Conservation (phyloP, 108 stramenopile genomes). For the Chaetoceros tenuissimus region DNA sequence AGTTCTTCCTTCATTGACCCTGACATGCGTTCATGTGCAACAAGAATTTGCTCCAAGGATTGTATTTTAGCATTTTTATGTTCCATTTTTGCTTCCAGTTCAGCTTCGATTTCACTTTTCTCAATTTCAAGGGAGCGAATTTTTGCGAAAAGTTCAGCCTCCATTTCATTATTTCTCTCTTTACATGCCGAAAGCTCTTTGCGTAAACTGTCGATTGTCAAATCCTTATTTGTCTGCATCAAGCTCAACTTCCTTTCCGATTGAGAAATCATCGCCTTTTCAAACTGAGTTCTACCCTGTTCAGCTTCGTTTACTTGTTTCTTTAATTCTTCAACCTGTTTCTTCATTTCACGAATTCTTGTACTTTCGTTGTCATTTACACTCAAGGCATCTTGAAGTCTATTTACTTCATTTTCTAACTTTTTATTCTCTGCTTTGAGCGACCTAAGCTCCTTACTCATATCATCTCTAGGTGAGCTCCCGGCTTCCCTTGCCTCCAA, state of each 20-base stretch:
- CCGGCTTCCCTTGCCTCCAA: slow-evolving; percentile 14
- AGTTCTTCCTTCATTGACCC: slow-evolving; percentile 71
- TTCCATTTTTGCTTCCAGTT: slow-evolving; percentile 42
- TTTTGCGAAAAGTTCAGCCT: slow-evolving; percentile 29
- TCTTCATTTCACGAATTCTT: slow-evolving; percentile 17
- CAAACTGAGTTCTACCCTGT: slow-evolving; percentile 34
- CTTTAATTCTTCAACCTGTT: slow-evolving; percentile 30
- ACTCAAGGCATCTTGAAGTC: slow-evolving; percentile 5
- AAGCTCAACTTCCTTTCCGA: slow-evolving; percentile 42
- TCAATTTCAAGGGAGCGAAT: slow-evolving; percentile 39
- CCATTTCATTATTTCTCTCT: slow-evolving; percentile 19
- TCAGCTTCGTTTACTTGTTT: slow-evolving; percentile 35
- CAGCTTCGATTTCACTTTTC: slow-evolving; percentile 37
- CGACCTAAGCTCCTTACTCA: slow-evolving; percentile 11
- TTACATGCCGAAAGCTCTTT: slow-evolving; percentile 45
- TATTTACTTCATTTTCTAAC: slow-evolving; percentile 9
- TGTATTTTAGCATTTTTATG: slow-evolving; percentile 62
- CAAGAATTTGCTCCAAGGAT: slow-evolving; percentile 63
- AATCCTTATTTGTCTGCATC: slow-evolving; percentile 45
- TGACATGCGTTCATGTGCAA: slow-evolving; percentile 72
- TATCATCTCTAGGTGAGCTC: slow-evolving; percentile 19
- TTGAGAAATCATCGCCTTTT: slow-evolving; percentile 33
- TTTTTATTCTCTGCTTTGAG: slow-evolving; percentile 11
- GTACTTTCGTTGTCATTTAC: not conserved
- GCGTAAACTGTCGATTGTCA: slow-evolving; percentile 53